A percentile compares a stretch with the other conserved stretches of the same genome.
Conservation (phyloP, 306 rosid genomes). For the Lathyrus aphaca region DNA sequence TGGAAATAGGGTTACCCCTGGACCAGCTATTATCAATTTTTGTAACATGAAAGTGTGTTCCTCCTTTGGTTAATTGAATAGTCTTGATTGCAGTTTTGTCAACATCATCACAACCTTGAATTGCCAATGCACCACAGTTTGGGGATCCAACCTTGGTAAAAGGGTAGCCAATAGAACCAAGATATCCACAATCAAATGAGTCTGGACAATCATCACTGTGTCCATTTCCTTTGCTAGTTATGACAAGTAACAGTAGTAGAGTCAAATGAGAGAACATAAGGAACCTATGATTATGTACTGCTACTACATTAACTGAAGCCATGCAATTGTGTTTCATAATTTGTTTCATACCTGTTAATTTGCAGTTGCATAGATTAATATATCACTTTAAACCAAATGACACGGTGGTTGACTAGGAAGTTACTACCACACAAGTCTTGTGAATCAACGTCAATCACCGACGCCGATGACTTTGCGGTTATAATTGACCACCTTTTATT, state of each 20-base stretch:
- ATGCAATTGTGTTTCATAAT: too few relatives aligned
- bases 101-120: conserved; percentile 18
- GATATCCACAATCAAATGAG: conserved; percentile 40
- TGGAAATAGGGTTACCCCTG: not conserved
- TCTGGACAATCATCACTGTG: not conserved
- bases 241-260: not conserved
- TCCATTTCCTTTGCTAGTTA: not conserved
- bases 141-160: not conserved
- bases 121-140: conserved; percentile 37
- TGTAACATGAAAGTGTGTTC: conserved; percentile 7
- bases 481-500: conserved; percentile 6
- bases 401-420: conserved; percentile 2
- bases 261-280: too few relatives aligned
- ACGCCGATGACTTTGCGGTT: not conserved
- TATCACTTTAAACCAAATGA: not conserved
- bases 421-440: not conserved
- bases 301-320: too few relatives aligned
- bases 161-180: conserved; percentile 23
- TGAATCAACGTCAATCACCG: not conserved
- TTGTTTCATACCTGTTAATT: too few relatives aligned
- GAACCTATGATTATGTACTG: too few relatives aligned
- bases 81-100: not conserved
- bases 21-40: not conserved
- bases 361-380: too few relatives aligned
- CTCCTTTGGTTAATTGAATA: conserved; percentile 6